These are phyloP conservation scores for Lycium ferocissimum DNA, from an alignment of 257 asterid genomes.

Conservation along the genomic window DNA sequence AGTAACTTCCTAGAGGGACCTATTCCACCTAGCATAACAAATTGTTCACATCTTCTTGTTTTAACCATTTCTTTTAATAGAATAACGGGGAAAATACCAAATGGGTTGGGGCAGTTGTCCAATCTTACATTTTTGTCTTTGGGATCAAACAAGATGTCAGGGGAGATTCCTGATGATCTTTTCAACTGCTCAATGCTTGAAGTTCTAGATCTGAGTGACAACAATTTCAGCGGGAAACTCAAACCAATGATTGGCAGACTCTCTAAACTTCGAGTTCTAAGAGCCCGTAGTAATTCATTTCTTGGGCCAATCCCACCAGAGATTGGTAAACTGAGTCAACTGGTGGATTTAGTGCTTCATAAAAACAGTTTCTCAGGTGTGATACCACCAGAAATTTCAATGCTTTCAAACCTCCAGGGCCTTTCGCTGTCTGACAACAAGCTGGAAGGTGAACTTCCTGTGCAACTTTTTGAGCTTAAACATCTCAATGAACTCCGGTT, in stretches of 20 bases:
- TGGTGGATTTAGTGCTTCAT: slow-evolving; percentile 54
- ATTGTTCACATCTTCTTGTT: slow-evolving; percentile 63
- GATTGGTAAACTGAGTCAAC: slow-evolving; percentile 59
- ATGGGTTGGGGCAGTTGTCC: slow-evolving; percentile 50
- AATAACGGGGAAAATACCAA: slow-evolving; percentile 60
- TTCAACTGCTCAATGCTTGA: slow-evolving; percentile 62
- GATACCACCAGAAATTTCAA: slow-evolving; percentile 64
- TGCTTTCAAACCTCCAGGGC: slow-evolving; percentile 66
- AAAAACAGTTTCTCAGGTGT: slow-evolving; percentile 62
- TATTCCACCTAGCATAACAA: slow-evolving; percentile 63
- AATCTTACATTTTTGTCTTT: slow-evolving; percentile 60
- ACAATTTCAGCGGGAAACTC: slow-evolving; percentile 53
- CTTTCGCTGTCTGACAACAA: slow-evolving; percentile 52
- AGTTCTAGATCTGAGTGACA: slow-evolving; percentile 49
- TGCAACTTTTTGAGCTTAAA: slow-evolving; percentile 56
- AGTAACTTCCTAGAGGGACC: slow-evolving; percentile 60
- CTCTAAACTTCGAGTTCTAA: slow-evolving; percentile 50
- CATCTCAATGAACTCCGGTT: slow-evolving; percentile 58
- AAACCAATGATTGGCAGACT: slow-evolving; percentile 57
- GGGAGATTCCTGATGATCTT: slow-evolving; percentile 67
- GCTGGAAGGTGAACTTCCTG: slow-evolving; percentile 66
- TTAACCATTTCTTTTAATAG: slow-evolving; percentile 45
- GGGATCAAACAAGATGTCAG: slow-evolving; percentile 56
- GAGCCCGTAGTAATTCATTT: slow-evolving; percentile 44
- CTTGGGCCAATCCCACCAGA: slow-evolving; percentile 67